Percentiles rank a stretch among this genome's conserved stretches.
Conservation (phyloP, 176 grass and related monocot genomes). For the Urochloa ruziziensis region DNA sequence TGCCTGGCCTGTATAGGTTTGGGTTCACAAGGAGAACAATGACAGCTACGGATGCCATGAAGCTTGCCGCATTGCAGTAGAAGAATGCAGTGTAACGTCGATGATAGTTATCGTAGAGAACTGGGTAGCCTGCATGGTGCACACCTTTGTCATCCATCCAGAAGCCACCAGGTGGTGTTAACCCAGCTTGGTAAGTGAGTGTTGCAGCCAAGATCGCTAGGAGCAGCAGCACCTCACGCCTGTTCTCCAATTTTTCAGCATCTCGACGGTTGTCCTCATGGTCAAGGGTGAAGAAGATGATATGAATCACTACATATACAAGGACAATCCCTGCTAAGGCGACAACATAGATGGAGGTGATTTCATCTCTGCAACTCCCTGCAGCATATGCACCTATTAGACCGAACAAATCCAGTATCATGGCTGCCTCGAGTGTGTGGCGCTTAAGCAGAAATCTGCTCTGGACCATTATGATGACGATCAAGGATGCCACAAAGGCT, state of each 20-base stretch:
- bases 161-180: conserved; percentile 48
- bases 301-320: conserved; percentile 35
- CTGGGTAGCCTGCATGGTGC: conserved; percentile 12
- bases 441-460: conserved; percentile 4
- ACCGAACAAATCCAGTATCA: conserved; percentile 42
- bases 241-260: background rate
- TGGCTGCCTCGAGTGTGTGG: conserved; percentile 23
- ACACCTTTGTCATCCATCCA: background rate
- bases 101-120: conserved; percentile 25
- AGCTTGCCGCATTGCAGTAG: conserved; percentile 55
- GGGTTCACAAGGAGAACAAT: conserved; percentile 50
- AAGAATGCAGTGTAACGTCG: conserved; percentile 37
- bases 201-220: conserved; percentile 40
- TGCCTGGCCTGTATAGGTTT: conserved; percentile 28
- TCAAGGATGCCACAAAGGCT: conserved; percentile 43
- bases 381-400: conserved; percentile 41
- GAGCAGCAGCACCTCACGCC: conserved; percentile 37
- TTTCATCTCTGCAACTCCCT: conserved; percentile 29
- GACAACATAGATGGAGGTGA: conserved; percentile 30
- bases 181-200: conserved; percentile 53
- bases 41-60: conserved; percentile 45
- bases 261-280: background rate
- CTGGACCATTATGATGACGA: conserved; percentile 44
- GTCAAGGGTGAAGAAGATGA: conserved; percentile 39
- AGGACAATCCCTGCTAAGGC: conserved; percentile 33